phyloP scores from a whole-genome alignment of 108 stramenopile genomes.

The Stephanodiscus triporus region DNA sequence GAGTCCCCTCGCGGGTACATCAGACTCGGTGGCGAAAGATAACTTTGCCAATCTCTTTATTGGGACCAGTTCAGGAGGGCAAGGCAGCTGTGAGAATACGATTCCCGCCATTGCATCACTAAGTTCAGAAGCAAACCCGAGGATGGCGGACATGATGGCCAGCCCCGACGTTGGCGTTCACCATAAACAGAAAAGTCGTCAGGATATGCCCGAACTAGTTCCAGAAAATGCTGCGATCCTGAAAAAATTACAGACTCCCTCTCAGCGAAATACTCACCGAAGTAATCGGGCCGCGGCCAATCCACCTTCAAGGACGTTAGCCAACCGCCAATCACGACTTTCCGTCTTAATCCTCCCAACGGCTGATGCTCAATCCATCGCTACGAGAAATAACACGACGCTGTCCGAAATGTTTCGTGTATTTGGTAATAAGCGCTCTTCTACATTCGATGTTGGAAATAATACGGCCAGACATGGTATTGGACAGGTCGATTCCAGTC shows the following conservation, averaged over 20 bases:
- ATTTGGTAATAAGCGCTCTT: slow-evolving; percentile 21
- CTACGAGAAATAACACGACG: slow-evolving; percentile 74
- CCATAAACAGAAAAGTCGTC: background rate
- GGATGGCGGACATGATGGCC: slow-evolving; percentile 2
- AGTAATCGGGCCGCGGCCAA: slow-evolving; percentile 17
- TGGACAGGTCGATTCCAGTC: slow-evolving; percentile 1
- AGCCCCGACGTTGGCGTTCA: slow-evolving; percentile 12
- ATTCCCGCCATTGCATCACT: background rate
- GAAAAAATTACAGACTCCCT: background rate
- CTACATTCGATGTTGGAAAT: background rate
- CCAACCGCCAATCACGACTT: slow-evolving; percentile 69
- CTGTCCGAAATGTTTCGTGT: slow-evolving; percentile 73
- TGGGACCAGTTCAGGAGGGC: background rate
- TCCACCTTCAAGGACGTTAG: slow-evolving; percentile 43
- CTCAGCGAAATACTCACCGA: background rate
- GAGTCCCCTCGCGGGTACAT: background rate
- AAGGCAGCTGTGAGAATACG: background rate
- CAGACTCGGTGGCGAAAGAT: slow-evolving; percentile 15
- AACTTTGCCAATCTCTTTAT: slow-evolving; percentile 28
- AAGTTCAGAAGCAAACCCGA: background rate
- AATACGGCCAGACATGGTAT: background rate
- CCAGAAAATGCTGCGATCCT: background rate
- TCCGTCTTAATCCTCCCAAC: slow-evolving; percentile 78
- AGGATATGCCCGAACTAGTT: slow-evolving; percentile 4
- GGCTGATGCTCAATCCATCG: slow-evolving; percentile 65